A percentile compares a stretch with the other conserved stretches of the same genome.
phyloP scores from a whole-genome alignment of 2,329 filamentous ascomycete species.

The Neoascochyta sp. region DNA sequence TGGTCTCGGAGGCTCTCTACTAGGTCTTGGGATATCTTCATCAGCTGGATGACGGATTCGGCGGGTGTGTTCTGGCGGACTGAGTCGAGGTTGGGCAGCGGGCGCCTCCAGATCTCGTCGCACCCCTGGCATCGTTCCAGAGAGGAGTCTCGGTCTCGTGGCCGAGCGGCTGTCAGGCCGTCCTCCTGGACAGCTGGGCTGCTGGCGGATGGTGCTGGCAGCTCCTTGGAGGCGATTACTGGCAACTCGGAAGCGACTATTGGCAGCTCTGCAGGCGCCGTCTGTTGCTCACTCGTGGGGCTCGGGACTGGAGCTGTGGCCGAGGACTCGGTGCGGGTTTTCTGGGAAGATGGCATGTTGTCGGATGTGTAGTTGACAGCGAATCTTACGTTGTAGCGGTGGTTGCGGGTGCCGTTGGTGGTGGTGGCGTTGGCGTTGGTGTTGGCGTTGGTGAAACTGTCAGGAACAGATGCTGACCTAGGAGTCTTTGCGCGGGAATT shows the following conservation, averaged over 20 bases:
- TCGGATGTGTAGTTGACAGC: conserved; percentile 17
- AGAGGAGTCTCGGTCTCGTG: conserved; percentile 12
- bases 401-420: conserved; percentile 14
- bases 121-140: conserved; percentile 20
- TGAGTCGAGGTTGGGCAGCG: conserved; percentile 13
- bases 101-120: conserved; percentile 18
- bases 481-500: conserved; percentile 7
- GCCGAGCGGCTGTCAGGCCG: too few species aligned
- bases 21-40: conserved; percentile 11
- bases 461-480: conserved; percentile 7
- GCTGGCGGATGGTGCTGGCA: too few species aligned
- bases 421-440: conserved; percentile 3
- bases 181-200: too few species aligned
- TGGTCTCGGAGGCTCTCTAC: conserved; percentile 16
- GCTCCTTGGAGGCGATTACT: too few species aligned
- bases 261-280: too few species aligned
- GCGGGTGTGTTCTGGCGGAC: conserved; percentile 10
- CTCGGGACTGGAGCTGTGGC: too few species aligned
- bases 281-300: too few species aligned
- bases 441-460: conserved; percentile 6
- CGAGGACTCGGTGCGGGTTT: conserved; percentile 16
- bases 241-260: too few species aligned
- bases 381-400: conserved; percentile 27
- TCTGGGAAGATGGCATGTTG: conserved; percentile 19
- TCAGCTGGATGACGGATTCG: conserved; percentile 13